Evolutionary conservation across 352 stramenopile genomes (phyloP).

Genomic region (Globisporangium abappressorium): DNA sequence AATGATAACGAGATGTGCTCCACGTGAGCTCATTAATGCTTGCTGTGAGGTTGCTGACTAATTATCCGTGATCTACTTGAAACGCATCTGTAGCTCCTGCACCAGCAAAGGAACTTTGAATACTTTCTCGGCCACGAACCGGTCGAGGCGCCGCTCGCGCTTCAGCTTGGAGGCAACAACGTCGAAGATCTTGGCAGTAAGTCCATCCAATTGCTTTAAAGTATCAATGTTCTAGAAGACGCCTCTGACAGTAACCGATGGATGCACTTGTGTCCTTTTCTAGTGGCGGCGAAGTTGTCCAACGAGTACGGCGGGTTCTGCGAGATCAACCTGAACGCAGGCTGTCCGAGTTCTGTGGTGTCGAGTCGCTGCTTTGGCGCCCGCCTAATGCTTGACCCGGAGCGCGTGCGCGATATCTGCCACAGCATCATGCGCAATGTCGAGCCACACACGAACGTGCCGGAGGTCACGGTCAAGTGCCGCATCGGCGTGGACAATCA

Average conservation of each 20-base stretch:
- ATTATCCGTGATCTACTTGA: background rate
- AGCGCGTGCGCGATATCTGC: conserved; percentile 93
- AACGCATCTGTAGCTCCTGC: conserved; percentile 48
- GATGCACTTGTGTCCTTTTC: background rate
- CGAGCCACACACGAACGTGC: conserved; percentile 19
- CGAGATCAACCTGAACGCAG: conserved; percentile 97
- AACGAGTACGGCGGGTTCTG: conserved; percentile 88
- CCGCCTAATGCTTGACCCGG: conserved; percentile 95
- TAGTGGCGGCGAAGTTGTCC: conserved; percentile 69
- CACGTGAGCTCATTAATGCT: background rate
- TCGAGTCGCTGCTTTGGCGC: conserved; percentile 94
- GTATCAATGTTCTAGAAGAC: background rate
- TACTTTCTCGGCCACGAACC: conserved; percentile 87
- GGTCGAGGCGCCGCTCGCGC: conserved; percentile 85
- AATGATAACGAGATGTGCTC: background rate
- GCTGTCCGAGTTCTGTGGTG: conserved; percentile 89
- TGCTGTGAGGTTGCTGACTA: background rate
- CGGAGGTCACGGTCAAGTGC: conserved; percentile 97
- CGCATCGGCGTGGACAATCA: conserved; percentile 96
- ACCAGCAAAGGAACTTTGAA: conserved; percentile 84
- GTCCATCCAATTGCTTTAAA: background rate
- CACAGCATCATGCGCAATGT: conserved; percentile 75
- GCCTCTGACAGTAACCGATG: background rate
- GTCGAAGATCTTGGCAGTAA: conserved; percentile 71
- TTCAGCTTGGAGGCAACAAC: conserved; percentile 95